Base-by-base conservation (phyloP, 345 rosid species). In the Geranium brycei region DNA sequence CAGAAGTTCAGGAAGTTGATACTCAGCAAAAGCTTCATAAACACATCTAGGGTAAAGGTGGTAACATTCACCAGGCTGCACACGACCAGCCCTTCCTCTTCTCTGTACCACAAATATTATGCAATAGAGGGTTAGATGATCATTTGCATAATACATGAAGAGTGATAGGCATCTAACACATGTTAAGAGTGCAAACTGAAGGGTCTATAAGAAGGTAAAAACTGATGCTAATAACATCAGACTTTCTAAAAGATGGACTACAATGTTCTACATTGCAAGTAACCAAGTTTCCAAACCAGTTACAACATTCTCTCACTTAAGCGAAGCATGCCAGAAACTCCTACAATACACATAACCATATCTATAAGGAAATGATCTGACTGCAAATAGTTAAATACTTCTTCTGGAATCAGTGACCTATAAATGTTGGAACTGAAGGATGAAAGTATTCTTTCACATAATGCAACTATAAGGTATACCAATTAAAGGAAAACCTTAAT, bases 1-100 rank as follows among this genome's bases (percentile, higher is more conserved):
- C 83, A 93, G 71, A 75, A 93, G 97, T 68, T 93, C 99, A 8
- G 97, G 99, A 76, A 93, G 97, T 78, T 93, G 97, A 82, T 90
- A 90, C 67, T 93, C 96, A 35, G 96, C 77, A 77, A 93, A 93
- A 68, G 99, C 96, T 55, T 88, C 97, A 76, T 86, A 93, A 62
- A 88, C 91, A 61, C 96, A 88, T 72, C 77, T 78, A 17, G 99
- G 99, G 66, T 93, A 93, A 1, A 93, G 76, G 72, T 93, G 99
- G 75, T 88, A 93, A 72, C 99, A 90, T 78, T 86, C 95, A 2
- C 99, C 97, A 35, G 96, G 86, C 75, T 83, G 89, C 62, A 93
- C 89, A 68, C 97, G 97, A 65, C 99, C 99, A 69, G 97, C 99
- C 77, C 99, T 82, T 62, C 99, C 97, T 74, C 81, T 86, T 80